Percentiles rank a stretch among this genome's conserved stretches.
Conservation (phyloP, 2,329 filamentous ascomycete species). For the Escovopsis sp. region DNA sequence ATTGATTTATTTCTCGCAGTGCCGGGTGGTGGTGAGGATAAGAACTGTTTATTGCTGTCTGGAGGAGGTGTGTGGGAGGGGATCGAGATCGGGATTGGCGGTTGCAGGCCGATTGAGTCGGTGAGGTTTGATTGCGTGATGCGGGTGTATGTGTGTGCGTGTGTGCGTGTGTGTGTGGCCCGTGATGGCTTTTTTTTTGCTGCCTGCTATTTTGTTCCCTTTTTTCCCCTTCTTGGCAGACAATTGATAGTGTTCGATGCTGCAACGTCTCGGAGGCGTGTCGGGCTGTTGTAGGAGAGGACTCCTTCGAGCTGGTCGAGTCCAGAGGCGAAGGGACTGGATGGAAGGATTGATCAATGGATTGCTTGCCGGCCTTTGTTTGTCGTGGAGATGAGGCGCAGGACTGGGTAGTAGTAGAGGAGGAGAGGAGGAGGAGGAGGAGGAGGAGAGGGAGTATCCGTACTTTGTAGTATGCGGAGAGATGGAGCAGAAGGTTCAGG, state of each 20-base stretch:
- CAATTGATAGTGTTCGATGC: too few relatives aligned
- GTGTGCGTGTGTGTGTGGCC: too few relatives aligned
- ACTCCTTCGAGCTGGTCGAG: neutral
- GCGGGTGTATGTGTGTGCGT: too few relatives aligned
- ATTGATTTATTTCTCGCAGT: too few relatives aligned
- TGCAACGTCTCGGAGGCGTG: too few relatives aligned
- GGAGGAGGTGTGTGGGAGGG: neutral
- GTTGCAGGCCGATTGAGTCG: slow-evolving; percentile 1
- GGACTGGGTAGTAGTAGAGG: neutral
- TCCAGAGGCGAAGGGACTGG: neutral
- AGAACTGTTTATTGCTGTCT: neutral
- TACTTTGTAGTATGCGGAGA: slow-evolving; percentile 4
- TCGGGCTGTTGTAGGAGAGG: neutral
- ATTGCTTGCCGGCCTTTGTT: slow-evolving; percentile 2
- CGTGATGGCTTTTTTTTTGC: too few relatives aligned
- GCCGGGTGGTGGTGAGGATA: neutral
- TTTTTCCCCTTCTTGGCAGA: too few relatives aligned
- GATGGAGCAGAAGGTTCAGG: slow-evolving; percentile 5
- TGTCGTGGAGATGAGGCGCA: neutral
- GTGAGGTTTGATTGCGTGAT: neutral
- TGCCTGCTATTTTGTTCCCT: too few relatives aligned
- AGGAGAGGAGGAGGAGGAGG: too few relatives aligned
- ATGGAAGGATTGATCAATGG: neutral
- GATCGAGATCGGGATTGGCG: neutral
- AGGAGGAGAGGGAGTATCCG: too few relatives aligned